Base-by-base conservation (phyloP, 78 protist species). In the Dictyostelium intermedium region DNA sequence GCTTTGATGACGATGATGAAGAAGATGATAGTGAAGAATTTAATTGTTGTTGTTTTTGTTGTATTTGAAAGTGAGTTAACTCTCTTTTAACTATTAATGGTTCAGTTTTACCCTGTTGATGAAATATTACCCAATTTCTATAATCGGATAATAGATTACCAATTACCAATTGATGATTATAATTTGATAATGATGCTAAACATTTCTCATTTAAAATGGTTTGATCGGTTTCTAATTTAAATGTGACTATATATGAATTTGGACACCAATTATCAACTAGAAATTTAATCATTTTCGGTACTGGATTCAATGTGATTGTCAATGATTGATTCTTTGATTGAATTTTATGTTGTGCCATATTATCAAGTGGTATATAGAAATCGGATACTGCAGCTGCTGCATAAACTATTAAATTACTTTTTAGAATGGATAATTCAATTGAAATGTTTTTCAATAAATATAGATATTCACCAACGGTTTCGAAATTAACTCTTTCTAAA, bases 301-400 rank as follows among this genome's bases (percentile, higher is more conserved):
- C 93, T 25, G 92, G 92, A 47, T 86, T 73, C 2, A 94, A 47
- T 43, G 83, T 60, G 20, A 94, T 78, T 5, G 85, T 80, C 7
- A 94, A 50, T 43, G 86, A 83, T 77, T 53, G 84, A 53, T 82
- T 83, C 16, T 32, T 94, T 18, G 96, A 94, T 81, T 94, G 96
- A 32, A 94, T 94, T 56, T 94, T 94, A 81, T 94, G 96, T 63
- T 87, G 53, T 41, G 87, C 82, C 97, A 96, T 50, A 3, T 83
- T 30, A n/a, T 85, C 74, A 10, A 70, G 7, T 63, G 98, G 98
- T 14, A 96, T 77, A 87, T 93, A 93, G 43, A 92, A 96, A 81
- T 96, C 98, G 0, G 97, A 93, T 11, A 96, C 98, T 20, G 98
- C 98, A 0, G 98, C 98, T 5, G 98, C 98, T n/a, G 92, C 91